Evolutionary conservation across 2,329 filamentous ascomycete genomes (phyloP).

Genomic region (Aspergillus versicolor): DNA sequence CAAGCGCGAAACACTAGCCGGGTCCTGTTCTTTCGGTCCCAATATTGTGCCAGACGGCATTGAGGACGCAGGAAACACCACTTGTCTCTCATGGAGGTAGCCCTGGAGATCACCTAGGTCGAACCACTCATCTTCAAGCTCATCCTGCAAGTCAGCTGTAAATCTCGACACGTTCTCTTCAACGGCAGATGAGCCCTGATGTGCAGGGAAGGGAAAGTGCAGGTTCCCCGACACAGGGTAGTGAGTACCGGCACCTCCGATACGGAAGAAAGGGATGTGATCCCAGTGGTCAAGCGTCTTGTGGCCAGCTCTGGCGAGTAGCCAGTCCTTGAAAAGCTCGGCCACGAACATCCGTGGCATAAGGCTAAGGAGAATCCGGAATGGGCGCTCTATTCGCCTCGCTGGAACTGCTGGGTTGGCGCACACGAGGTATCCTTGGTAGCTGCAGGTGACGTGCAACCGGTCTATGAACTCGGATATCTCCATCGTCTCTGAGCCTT

Average conservation of each 20-base stretch:
- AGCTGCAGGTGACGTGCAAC: conserved; percentile 21
- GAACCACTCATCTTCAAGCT: conserved; percentile 26
- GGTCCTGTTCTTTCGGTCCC: background rate
- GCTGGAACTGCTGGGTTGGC: conserved; percentile 15
- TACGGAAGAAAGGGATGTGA: conserved; percentile 24
- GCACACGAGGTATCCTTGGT: conserved; percentile 19
- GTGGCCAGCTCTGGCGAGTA: conserved; percentile 18
- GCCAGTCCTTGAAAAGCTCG: conserved; percentile 19
- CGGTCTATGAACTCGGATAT: conserved; percentile 20
- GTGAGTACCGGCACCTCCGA: conserved; percentile 26
- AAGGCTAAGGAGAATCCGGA: conserved; percentile 21
- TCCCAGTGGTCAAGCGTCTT: conserved; percentile 21
- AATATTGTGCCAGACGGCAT: background rate
- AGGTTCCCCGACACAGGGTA: conserved; percentile 11
- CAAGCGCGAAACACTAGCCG: conserved; percentile 16
- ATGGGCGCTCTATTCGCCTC: conserved; percentile 19
- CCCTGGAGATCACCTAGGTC: conserved; percentile 25
- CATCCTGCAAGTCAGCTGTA: conserved; percentile 11
- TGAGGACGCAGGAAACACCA: conserved; percentile 14
- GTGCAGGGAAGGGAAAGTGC: conserved; percentile 6
- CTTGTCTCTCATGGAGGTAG: conserved; percentile 19
- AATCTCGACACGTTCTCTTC: conserved; percentile 17
- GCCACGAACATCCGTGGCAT: conserved; percentile 19
- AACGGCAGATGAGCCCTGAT: conserved; percentile 12
- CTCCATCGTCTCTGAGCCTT: conserved; percentile 13